Evolutionary conservation across 2,329 filamentous ascomycete species (phyloP).

Genomic region (Spiromastix sp.): DNA sequence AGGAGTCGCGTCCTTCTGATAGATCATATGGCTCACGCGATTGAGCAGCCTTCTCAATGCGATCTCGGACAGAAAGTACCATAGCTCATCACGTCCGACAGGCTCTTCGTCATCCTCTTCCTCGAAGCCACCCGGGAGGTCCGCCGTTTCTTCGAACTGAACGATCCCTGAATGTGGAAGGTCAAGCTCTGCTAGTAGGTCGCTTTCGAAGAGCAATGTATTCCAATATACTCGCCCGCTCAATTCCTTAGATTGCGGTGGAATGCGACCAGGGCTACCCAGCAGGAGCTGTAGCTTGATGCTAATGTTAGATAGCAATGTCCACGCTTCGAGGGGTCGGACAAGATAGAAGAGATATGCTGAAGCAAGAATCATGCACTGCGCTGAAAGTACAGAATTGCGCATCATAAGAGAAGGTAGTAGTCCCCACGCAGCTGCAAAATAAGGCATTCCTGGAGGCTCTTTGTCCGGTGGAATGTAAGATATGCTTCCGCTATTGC

Average conservation of each 20-base stretch:
- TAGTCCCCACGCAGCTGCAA: conserved; percentile 68
- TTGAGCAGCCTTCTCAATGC: conserved; percentile 67
- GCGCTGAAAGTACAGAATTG: conserved; percentile 66
- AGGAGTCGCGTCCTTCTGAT: conserved; percentile 61
- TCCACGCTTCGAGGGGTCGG: conserved; percentile 75
- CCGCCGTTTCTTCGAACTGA: conserved; percentile 70
- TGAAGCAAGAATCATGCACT: conserved; percentile 70
- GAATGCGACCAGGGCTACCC: conserved; percentile 61
- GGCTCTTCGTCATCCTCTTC: conserved; percentile 54
- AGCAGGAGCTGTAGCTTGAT: conserved; percentile 72
- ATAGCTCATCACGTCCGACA: conserved; percentile 64
- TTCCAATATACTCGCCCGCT: conserved; percentile 80
- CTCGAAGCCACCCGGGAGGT: conserved; percentile 67
- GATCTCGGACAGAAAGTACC: conserved; percentile 81
- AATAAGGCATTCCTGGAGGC: conserved; percentile 67
- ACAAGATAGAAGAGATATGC: conserved; percentile 78
- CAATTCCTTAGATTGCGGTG: conserved; percentile 59
- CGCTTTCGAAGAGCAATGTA: conserved; percentile 67
- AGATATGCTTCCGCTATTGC: conserved; percentile 65
- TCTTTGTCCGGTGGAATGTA: conserved; percentile 58
- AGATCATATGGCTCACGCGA: conserved; percentile 68
- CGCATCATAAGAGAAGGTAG: conserved; percentile 69
- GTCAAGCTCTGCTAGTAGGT: conserved; percentile 68
- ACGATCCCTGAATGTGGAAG: conserved; percentile 75
- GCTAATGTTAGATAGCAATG: conserved; percentile 64